phyloP scores from a whole-genome alignment of 768 basidiomycete species.

The Leccinellum albellum region DNA sequence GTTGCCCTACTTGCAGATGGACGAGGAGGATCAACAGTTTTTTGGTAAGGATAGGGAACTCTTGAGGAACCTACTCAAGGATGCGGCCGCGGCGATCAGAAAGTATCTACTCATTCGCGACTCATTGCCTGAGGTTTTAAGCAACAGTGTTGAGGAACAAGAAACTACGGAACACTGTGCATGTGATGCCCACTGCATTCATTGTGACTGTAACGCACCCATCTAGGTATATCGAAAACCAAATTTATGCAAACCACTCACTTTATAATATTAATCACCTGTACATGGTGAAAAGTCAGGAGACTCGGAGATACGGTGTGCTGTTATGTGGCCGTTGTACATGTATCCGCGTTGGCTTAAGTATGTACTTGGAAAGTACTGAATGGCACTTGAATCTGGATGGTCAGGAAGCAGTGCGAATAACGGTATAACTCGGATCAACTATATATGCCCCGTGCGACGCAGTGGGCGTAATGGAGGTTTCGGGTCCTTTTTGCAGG shows the following conservation, averaged over 20 bases:
- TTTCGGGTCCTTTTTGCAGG: background rate
- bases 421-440: background rate
- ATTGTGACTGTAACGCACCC: background rate
- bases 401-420: background rate
- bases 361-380: background rate
- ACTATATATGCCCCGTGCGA: too few relatives aligned
- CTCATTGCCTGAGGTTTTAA: background rate
- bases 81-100: constrained; percentile 16
- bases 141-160: background rate
- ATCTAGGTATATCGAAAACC: background rate
- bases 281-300: too few relatives aligned
- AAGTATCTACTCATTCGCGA: constrained; percentile 4
- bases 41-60: background rate
- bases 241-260: background rate
- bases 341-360: background rate
- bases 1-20: background rate
- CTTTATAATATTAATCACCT: too few relatives aligned
- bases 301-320: background rate
- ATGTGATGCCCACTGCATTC: background rate
- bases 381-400: background rate
- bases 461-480: background rate
- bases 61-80: constrained; percentile 8
- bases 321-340: background rate
- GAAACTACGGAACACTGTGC: background rate
- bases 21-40: background rate